Evolutionary conservation across 345 rosid species (phyloP).

Genomic region (thale cress (Arabidopsis thaliana)): DNA sequence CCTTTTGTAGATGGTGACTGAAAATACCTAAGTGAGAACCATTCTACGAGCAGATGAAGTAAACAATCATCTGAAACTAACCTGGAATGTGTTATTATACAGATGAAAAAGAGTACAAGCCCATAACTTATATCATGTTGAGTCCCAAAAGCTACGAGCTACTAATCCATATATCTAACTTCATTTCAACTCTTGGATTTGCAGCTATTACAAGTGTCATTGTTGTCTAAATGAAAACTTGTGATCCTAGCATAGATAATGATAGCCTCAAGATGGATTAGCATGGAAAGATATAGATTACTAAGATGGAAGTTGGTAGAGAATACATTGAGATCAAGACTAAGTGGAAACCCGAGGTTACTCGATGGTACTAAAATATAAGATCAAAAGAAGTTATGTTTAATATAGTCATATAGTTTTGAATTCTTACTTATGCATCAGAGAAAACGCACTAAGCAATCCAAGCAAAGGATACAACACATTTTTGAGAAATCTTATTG

Average conservation of each 20-base stretch:
- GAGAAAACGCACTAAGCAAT: neutral
- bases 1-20: neutral
- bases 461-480: neutral
- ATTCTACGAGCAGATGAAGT: neutral
- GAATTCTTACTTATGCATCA: neutral
- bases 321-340: neutral
- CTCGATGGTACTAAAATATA: neutral
- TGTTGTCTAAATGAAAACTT: neutral
- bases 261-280: neutral
- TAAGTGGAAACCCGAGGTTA: neutral
- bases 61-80: neutral
- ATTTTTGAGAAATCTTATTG: neutral
- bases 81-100: neutral
- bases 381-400: neutral
- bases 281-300: neutral
- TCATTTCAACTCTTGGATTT: slow-evolving; percentile 15
- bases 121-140: slow-evolving; percentile 10
- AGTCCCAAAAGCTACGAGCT: neutral
- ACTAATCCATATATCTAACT: neutral
- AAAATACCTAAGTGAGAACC: slow-evolving; percentile 17
- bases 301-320: neutral
- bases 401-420: neutral
- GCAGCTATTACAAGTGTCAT: slow-evolving; percentile 10
- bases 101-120: slow-evolving; percentile 1
- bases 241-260: slow-evolving; percentile 1